A percentile compares a stretch with the other conserved stretches of the same genome.
Evolutionary conservation across 2,329 filamentous ascomycete species (phyloP).

Genomic region (Fusarium stilboides): DNA sequence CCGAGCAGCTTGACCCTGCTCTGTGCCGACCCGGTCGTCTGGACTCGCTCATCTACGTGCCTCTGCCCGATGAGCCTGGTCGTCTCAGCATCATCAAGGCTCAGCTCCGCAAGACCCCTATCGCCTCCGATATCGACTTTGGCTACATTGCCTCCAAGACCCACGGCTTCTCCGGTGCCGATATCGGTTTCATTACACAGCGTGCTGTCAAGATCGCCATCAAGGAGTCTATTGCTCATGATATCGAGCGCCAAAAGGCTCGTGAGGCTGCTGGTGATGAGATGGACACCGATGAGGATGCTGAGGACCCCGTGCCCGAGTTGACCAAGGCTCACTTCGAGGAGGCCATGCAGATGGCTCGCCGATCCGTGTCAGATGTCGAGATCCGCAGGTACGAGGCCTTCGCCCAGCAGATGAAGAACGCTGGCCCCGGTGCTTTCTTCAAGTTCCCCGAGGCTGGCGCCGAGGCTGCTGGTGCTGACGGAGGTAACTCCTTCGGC

Average conservation of each 20-base stretch:
- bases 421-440: conserved; percentile 92
- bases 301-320: conserved; percentile 94
- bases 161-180: conserved; percentile 98
- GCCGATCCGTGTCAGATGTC: conserved; percentile 94
- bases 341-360: conserved; percentile 96
- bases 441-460: conserved; percentile 94
- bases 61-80: conserved; percentile 91
- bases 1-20: conserved; percentile 97
- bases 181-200: conserved; percentile 99
- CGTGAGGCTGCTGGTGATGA: conserved; percentile 89
- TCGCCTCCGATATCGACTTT: conserved; percentile 88
- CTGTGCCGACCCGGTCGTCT: conserved; percentile 98
- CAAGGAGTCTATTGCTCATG: conserved; percentile 91
- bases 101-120: conserved; percentile 98
- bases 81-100: conserved; percentile 93
- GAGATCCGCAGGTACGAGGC: conserved; percentile 99
- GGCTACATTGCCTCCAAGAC: conserved; percentile 96
- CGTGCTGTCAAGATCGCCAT: conserved; percentile 99
- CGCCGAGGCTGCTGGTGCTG: conserved; percentile 71
- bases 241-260: conserved; percentile 92
- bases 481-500: conserved; percentile 78
- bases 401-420: conserved; percentile 99
- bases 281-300: conserved; percentile 78
- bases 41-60: conserved; percentile 98
- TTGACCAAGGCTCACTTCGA: conserved; percentile 98